Evolutionary conservation across 306 rosid species (phyloP).

Genomic region (Cicer chorassanicum): DNA sequence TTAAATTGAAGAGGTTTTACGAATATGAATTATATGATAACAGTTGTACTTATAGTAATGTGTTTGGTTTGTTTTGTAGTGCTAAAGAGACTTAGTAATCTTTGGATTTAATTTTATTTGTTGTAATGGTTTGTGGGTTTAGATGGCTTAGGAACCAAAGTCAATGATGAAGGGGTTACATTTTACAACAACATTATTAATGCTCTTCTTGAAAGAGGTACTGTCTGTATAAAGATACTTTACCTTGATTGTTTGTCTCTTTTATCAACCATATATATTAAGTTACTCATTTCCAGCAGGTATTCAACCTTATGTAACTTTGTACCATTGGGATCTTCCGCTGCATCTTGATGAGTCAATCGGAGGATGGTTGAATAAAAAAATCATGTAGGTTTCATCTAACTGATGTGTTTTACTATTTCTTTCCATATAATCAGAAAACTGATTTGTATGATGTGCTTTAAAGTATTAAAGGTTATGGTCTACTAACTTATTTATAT

Average conservation of each 20-base stretch:
- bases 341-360: conserved; percentile 83
- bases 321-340: conserved; percentile 99
- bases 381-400: conserved; percentile 67
- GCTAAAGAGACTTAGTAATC: background rate
- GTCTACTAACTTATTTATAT: conserved; percentile 8
- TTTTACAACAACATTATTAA: conserved; percentile 80
- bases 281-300: conserved; percentile 59
- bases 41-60: background rate
- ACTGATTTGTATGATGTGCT: conserved; percentile 12
- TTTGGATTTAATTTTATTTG: conserved; percentile 28
- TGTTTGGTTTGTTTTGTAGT: conserved; percentile 16
- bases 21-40: background rate
- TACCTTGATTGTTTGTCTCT: conserved; percentile 28
- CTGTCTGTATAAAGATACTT: conserved; percentile 20
- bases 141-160: conserved; percentile 93
- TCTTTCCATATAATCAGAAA: conserved; percentile 14
- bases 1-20: background rate
- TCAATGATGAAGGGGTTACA: conserved; percentile 78
- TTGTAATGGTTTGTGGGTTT: conserved; percentile 41
- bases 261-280: conserved; percentile 30
- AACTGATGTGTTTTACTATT: conserved; percentile 16
- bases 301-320: conserved; percentile 79
- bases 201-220: conserved; percentile 90
- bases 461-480: conserved; percentile 21
- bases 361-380: conserved; percentile 86